Base-by-base conservation (phyloP, 2,329 filamentous ascomycete genomes). In the Calycina marina region DNA sequence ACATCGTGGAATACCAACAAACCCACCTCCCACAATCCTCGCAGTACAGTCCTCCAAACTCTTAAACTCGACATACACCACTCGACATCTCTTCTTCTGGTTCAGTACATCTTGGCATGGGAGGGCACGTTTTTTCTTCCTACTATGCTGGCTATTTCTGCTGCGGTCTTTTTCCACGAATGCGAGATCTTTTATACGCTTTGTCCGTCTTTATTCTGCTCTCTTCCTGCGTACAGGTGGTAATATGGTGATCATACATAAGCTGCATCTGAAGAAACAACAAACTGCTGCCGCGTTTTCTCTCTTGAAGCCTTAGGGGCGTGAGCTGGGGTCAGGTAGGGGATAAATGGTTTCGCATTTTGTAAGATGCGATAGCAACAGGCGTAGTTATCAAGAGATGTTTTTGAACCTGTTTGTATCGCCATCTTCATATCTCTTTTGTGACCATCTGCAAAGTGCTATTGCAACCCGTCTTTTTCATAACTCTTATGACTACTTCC, bases 351-450 rank as follows among this genome's bases (percentile, higher is more conserved):
- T 46, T 49, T 42, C 45, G 48, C 47, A 51, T 53, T 51, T 44
- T 52, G 46, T 52, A 53, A 40, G 49, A 47, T 54, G 50, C 53
- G 53, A 53, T 53, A 54, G 51, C 50, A 51, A 53, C 50, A 53
- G 49, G 50, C 48, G 48, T 52, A 52, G 49, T 53, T 49, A 51
- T 49, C 36, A 48, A 50, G 47, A 51, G 43, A 45, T 51, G 39
- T 39, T 46, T 48, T 48, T 32, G 38, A 43, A 34, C n/a, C n/a
- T n/a, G n/a, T n/a, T n/a, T n/a, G n/a, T n/a, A n/a, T n/a, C n/a
- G n/a, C n/a, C n/a, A n/a, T n/a, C n/a, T n/a, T n/a, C n/a, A n/a
- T n/a, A n/a, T n/a, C n/a, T n/a, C n/a, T n/a, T n/a, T n/a, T n/a
- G n/a, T n/a, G n/a, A n/a, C n/a, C n/a, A n/a, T n/a, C n/a, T n/a